These are phyloP conservation scores for Pyrenochaeta sp. DNA, from an alignment of 2,329 filamentous ascomycete species.

Conservation along the genomic window DNA sequence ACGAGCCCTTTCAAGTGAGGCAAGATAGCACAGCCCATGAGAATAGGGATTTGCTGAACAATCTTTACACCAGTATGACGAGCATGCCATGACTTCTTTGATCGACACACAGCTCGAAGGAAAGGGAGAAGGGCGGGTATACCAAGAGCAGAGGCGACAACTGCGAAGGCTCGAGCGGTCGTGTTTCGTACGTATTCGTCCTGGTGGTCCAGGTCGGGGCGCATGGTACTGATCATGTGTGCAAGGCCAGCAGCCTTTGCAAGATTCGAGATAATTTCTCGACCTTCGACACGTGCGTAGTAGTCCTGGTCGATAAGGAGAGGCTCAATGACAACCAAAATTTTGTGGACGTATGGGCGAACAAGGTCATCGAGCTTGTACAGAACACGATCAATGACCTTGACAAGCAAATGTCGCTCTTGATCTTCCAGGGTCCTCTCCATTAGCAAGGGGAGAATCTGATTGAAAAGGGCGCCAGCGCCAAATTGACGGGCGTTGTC, in stretches of 20 bases:
- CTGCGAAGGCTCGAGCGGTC: slow-evolving; percentile 94
- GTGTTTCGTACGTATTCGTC: slow-evolving; percentile 99
- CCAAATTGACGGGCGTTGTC: slow-evolving; percentile 98
- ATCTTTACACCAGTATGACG: slow-evolving; percentile 99
- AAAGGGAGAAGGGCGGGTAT: slow-evolving; percentile 96
- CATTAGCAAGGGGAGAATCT: slow-evolving; percentile 96
- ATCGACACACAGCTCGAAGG: slow-evolving; percentile 92
- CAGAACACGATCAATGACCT: slow-evolving; percentile 97
- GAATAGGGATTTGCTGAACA: slow-evolving; percentile 96
- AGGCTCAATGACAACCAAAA: slow-evolving; percentile 98
- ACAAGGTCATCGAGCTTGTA: slow-evolving; percentile 99
- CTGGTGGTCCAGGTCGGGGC: slow-evolving; percentile 97
- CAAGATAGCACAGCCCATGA: slow-evolving; percentile 97
- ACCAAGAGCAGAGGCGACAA: slow-evolving; percentile 93
- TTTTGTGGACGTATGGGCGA: slow-evolving; percentile 96
- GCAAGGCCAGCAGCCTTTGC: slow-evolving; percentile 95
- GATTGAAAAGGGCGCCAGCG: slow-evolving; percentile 92
- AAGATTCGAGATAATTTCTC: slow-evolving; percentile 98
- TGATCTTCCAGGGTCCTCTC: slow-evolving; percentile 98
- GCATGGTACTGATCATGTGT: slow-evolving; percentile 99
- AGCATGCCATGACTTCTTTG: slow-evolving; percentile 99
- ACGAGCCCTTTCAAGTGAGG: slow-evolving; percentile 96
- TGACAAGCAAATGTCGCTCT: slow-evolving; percentile 96
- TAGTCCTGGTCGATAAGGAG: slow-evolving; percentile 99
- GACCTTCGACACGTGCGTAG: slow-evolving; percentile 96